Percentiles rank a stretch among this genome's conserved stretches.
Evolutionary conservation across 2,329 filamentous ascomycete species (phyloP).

Genomic region (Xylaria sp.): DNA sequence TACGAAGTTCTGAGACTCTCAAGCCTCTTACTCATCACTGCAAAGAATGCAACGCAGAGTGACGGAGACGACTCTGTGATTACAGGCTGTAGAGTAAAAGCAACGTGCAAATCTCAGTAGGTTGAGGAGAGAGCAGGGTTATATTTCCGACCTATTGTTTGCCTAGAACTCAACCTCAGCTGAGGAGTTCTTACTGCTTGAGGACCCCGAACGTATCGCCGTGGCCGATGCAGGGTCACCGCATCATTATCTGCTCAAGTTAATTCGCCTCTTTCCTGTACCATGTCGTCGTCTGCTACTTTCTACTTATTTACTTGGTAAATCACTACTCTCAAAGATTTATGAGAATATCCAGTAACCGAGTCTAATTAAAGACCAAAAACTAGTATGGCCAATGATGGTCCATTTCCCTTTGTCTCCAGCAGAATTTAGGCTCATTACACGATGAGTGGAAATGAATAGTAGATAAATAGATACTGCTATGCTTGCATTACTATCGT

Average conservation of each 20-base stretch:
- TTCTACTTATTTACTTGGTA: background rate
- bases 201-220: background rate
- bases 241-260: background rate
- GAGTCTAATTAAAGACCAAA: too few relatives aligned
- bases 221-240: background rate
- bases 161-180: background rate
- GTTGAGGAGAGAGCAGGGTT: background rate
- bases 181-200: background rate
- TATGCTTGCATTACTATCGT: too few relatives aligned
- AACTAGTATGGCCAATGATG: too few relatives aligned
- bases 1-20: background rate
- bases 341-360: too few relatives aligned
- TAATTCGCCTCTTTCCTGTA: background rate
- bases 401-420: too few relatives aligned
- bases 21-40: background rate
- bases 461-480: too few relatives aligned
- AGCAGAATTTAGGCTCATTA: too few relatives aligned
- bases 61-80: too few relatives aligned
- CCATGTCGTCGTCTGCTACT: background rate
- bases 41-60: background rate
- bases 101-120: background rate
- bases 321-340: background rate
- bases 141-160: background rate
- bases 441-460: too few relatives aligned
- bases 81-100: background rate